Conservation (phyloP, 352 stramenopile genomes). For the Globisporangium parvum region DNA sequence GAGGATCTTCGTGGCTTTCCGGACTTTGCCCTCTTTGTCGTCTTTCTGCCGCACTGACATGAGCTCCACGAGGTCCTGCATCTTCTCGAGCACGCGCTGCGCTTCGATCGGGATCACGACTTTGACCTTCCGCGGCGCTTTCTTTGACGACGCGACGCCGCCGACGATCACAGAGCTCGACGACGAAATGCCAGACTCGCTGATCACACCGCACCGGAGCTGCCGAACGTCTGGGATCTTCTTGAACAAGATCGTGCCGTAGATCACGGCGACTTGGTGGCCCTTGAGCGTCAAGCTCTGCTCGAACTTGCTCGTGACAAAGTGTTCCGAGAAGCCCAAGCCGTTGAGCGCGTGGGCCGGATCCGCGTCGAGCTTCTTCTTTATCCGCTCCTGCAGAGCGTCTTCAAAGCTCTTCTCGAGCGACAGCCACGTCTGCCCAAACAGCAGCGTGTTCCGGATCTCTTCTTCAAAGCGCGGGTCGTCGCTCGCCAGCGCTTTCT, state of each 20-base stretch:
- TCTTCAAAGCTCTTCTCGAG: conserved; percentile 89
- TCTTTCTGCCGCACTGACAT: conserved; percentile 87
- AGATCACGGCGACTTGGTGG: conserved; percentile 83
- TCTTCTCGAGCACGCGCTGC: conserved; percentile 85
- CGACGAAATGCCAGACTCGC: conserved; percentile 82
- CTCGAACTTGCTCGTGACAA: conserved; percentile 83
- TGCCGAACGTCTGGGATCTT: conserved; percentile 86
- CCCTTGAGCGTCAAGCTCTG: conserved; percentile 84
- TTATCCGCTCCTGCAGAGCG: conserved; percentile 79
- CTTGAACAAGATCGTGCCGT: conserved; percentile 86
- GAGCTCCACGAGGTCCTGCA: conserved; percentile 82
- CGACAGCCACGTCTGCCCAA: conserved; percentile 85
- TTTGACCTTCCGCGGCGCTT: conserved; percentile 58
- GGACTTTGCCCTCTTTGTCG: conserved; percentile 87
- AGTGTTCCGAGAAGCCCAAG: conserved; percentile 59
- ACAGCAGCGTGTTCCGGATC: conserved; percentile 80
- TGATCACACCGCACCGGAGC: conserved; percentile 82
- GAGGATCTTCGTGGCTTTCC: conserved; percentile 86
- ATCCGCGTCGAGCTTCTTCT: conserved; percentile 62
- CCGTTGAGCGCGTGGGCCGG: conserved; percentile 33
- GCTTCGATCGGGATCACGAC: conserved; percentile 82
- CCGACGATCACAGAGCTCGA: conserved; percentile 86
- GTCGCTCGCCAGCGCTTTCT: conserved; percentile 33
- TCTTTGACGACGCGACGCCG: conserved; percentile 50
- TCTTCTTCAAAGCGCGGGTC: conserved; percentile 74